Evolutionary conservation across 1,284 basidiomycete species (phyloP), one percentile per base, ranked within the genome.

Genomic region (Moniliella sp.): DNA sequence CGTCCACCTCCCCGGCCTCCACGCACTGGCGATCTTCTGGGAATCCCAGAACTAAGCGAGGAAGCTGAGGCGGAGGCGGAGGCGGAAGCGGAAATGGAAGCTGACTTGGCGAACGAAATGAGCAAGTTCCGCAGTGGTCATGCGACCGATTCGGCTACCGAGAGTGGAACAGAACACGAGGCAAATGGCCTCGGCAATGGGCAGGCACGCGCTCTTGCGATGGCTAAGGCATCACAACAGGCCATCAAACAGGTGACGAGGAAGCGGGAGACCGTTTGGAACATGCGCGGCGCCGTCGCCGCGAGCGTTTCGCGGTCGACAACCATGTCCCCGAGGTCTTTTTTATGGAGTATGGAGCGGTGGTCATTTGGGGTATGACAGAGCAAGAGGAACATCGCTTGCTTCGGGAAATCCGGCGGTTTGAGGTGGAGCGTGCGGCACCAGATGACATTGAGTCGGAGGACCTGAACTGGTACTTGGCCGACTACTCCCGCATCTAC

Each of bases 291-390:
- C 36, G 39, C 25, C 32, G 36, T 23, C 39, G 43, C 31, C 40
- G 38, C 23, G 37, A 35, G 28, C 39, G 45, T 5, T 45, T 51
- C 30, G 33, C 39, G 2, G 45, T 54, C 25, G 39, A 48, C 15
- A 44, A 41, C 29, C 33, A 43, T 4, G 31, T 49, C 1, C 56
- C 56, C 3, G 56, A 59, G 35, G 39, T 59, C 7, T 93, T 88
- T 62, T 65, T 91, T 43, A 93, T 93, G 64, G 73, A 78, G 44
- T 93, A 91, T 61, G 84, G 84, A 36, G 30, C 76, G 1, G 78
- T 91, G 19, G 84, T 93, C 14, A 78, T 91, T 33, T 93, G 84
- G 86, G 84, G 84, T 15, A 93, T 93, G 84, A 78, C 80, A 8
- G 76, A 86, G 55, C 67, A 72, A 5, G 80, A 93, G 57, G 84